Base-by-base conservation (phyloP, 495 filamentous ascomycete genomes). In the Aspergillus haitiensis region DNA sequence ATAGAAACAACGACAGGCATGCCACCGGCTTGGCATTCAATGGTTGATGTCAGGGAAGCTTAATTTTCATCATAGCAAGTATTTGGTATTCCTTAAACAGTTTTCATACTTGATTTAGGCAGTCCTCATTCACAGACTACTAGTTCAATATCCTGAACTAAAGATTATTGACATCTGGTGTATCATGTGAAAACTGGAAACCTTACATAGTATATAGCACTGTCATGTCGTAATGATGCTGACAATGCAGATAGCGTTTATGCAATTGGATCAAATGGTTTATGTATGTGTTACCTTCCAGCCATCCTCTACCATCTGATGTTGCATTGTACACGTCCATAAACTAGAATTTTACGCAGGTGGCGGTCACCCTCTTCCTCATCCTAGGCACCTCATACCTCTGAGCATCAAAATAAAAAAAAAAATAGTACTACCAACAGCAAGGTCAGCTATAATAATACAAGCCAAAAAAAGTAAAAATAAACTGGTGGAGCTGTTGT, bases 21-120 rank as follows among this genome's bases (percentile, higher is more conserved):
- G 42, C 32, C 53, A 46, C 53, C 13, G 34, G 35, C 55, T 57
- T 57, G 55, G 55, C 55, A n/a, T 27, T 50, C 18, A 16, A 16
- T 16, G 12, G 37, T 40, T 40, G 37, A 27, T 27, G 21, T 3
- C 21, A 27, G 37, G 7, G 7, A 5, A 46, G 42, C 11, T 15
- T 46, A 7, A 16, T 46, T 15, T 18, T 47, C 27, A 47, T 21
- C 44, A 18, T 47, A 7, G 39, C 39, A 27, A 27, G 21, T 27
- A 27, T 27, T 1, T 27, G 21, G 21, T 27, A 27, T 27, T 27
- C 21, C 21, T 27, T 27, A 27, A 27, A 1, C 21, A 27, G 21
- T 47, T 46, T 53, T 54, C 54, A 33, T 47, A 18, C 13, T 47
- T 3, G 13, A 47, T 47, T 21, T 47, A 21, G 44, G 16, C 27